These are phyloP conservation scores for Cladosporium halotolerans DNA, from an alignment of 2,329 filamentous ascomycete species.

Conservation along the genomic window DNA sequence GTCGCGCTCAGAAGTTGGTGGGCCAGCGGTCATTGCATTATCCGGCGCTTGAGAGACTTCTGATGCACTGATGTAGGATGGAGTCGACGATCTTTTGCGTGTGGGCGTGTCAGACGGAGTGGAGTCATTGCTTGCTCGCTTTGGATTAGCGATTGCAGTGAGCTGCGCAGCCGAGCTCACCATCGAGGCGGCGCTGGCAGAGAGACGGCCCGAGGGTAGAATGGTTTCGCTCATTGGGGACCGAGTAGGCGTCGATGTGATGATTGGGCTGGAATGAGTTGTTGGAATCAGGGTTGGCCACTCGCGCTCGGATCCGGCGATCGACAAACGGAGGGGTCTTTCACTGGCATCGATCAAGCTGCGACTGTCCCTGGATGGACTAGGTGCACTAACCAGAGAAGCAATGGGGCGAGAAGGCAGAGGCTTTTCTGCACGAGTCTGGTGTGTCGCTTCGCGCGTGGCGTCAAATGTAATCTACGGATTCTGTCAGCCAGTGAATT, in stretches of 20 bases:
- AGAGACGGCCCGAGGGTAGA: not conserved
- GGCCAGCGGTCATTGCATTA: too few species aligned
- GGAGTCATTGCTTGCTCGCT: too few species aligned
- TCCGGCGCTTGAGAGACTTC: too few species aligned
- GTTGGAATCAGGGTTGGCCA: constrained; percentile 20
- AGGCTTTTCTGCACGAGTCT: constrained; percentile 29
- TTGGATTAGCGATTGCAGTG: not conserved
- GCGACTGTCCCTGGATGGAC: constrained; percentile 32
- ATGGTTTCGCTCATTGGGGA: not conserved
- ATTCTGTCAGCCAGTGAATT: not conserved
- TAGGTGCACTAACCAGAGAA: constrained; percentile 26
- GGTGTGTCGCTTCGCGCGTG: not conserved
- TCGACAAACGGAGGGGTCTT: constrained; percentile 18
- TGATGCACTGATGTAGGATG: not conserved
- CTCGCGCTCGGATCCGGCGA: constrained; percentile 13
- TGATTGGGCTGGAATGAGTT: not conserved
- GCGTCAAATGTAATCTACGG: not conserved
- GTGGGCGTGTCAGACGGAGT: not conserved
- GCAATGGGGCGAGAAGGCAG: constrained; percentile 34
- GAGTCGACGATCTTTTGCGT: not conserved
- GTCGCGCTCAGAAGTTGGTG: too few species aligned
- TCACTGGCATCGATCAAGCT: constrained; percentile 37
- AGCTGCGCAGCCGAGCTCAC: not conserved
- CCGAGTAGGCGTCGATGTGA: not conserved
- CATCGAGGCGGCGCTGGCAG: constrained; percentile 1